These are phyloP conservation scores for Zymoseptoria passerinii DNA, from an alignment of 2,329 filamentous ascomycete genomes.

Conservation along the genomic window DNA sequence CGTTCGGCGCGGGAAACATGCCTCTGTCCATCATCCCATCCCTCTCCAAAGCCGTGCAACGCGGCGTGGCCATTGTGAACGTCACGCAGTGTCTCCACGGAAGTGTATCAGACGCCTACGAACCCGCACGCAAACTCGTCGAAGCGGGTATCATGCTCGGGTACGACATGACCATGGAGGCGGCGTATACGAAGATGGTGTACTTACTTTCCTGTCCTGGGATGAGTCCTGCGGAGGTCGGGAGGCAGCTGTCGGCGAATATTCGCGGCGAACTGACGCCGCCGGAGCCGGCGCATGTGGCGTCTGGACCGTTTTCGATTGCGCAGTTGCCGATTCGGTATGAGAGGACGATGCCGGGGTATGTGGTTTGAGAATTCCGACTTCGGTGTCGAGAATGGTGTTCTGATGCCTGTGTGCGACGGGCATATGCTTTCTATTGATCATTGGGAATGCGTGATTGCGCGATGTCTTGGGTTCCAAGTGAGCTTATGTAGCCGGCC, in stretches of 20 bases:
- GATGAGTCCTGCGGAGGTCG: constrained; percentile 57
- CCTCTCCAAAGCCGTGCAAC: constrained; percentile 55
- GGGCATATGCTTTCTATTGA: too few relatives aligned
- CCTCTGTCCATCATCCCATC: constrained; percentile 73
- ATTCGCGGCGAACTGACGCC: constrained; percentile 75
- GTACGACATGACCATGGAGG: constrained; percentile 81
- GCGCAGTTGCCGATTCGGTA: constrained; percentile 18
- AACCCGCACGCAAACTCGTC: constrained; percentile 54
- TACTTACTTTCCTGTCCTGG: constrained; percentile 65
- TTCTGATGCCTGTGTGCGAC: too few relatives aligned
- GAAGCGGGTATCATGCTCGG: constrained; percentile 85
- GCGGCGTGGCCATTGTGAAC: constrained; percentile 80
- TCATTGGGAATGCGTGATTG: too few relatives aligned
- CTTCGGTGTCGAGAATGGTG: too few relatives aligned
- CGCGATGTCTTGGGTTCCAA: too few relatives aligned
- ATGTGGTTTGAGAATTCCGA: neutral
- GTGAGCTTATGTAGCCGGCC: too few relatives aligned
- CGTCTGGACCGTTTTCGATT: constrained; percentile 12
- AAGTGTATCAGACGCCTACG: constrained; percentile 34
- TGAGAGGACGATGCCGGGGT: constrained; percentile 17
- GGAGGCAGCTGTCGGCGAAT: constrained; percentile 61
- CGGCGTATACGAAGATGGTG: constrained; percentile 81
- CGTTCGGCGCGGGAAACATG: constrained; percentile 87
- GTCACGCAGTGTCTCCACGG: constrained; percentile 66
- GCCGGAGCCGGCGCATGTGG: constrained; percentile 7